Conservation (phyloP, 2,329 filamentous ascomycete genomes). For the Nemania bipapillata region DNA sequence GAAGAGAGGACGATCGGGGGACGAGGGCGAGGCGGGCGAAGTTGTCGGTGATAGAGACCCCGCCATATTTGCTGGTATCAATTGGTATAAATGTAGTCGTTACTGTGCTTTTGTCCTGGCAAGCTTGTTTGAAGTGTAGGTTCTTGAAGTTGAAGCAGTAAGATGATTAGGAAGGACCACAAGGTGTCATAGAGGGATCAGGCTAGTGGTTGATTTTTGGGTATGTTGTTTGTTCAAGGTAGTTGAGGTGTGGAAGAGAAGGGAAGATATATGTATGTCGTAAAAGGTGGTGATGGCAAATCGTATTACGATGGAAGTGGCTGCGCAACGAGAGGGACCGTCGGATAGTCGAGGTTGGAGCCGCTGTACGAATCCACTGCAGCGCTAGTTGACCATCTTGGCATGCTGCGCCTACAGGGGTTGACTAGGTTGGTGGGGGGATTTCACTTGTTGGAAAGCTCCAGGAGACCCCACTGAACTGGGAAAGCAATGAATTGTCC, state of each 20-base stretch:
- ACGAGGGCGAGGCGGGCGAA: conserved; percentile 46
- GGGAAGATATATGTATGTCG: background rate
- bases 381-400: conserved; percentile 19
- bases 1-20: conserved; percentile 50
- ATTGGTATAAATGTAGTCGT: conserved; percentile 13
- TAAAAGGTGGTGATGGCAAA: conserved; percentile 31
- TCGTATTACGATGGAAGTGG: conserved; percentile 35
- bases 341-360: conserved; percentile 24
- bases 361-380: conserved; percentile 19
- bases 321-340: conserved; percentile 30
- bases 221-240: background rate
- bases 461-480: conserved; percentile 1
- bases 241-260: background rate
- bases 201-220: background rate
- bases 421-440: background rate
- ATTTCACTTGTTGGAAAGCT: background rate
- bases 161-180: background rate
- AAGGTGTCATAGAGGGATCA: background rate
- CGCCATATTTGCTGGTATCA: conserved; percentile 42
- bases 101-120: background rate
- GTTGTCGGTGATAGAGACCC: conserved; percentile 45
- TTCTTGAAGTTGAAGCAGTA: background rate
- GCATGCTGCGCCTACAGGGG: conserved; percentile 33
- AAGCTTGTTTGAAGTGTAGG: background rate
- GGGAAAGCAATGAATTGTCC: too few relatives aligned